Conservation (phyloP, 2,329 filamentous ascomycete species). For the Aaosphaeria arxii region DNA sequence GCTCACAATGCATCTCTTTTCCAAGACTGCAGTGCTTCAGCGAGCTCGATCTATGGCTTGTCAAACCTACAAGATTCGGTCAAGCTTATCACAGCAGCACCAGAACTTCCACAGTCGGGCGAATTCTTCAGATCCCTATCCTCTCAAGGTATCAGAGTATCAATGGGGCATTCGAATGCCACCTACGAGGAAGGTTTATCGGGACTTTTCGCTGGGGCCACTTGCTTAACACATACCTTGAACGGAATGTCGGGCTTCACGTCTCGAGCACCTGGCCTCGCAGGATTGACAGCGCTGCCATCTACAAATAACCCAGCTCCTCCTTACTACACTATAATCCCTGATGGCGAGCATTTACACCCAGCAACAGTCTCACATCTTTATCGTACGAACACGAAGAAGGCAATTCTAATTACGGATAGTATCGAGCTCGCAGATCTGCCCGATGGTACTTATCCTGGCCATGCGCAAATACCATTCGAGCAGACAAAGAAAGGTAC, state of each 20-base stretch:
- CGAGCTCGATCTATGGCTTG: conserved; percentile 46
- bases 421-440: conserved; percentile 54
- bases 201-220: conserved; percentile 49
- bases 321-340: conserved; percentile 53
- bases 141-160: conserved; percentile 43
- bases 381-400: conserved; percentile 45
- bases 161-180: conserved; percentile 52
- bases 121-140: conserved; percentile 43
- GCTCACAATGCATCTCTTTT: conserved; percentile 51
- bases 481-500: conserved; percentile 50
- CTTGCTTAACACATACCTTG: conserved; percentile 52
- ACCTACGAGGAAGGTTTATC: conserved; percentile 45
- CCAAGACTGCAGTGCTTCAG: conserved; percentile 32
- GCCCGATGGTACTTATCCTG: conserved; percentile 50
- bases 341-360: conserved; percentile 55
- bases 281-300: conserved; percentile 40
- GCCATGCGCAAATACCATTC: conserved; percentile 51
- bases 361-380: conserved; percentile 49
- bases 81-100: conserved; percentile 53
- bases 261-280: conserved; percentile 51
- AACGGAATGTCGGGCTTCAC: conserved; percentile 54
- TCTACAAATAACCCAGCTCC: conserved; percentile 14
- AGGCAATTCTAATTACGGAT: conserved; percentile 54
- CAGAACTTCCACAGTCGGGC: conserved; percentile 46
- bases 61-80: conserved; percentile 39